These are phyloP conservation scores for Candida ascalaphidarum DNA, from an alignment of 805 yeast species.

Conservation along the genomic window DNA sequence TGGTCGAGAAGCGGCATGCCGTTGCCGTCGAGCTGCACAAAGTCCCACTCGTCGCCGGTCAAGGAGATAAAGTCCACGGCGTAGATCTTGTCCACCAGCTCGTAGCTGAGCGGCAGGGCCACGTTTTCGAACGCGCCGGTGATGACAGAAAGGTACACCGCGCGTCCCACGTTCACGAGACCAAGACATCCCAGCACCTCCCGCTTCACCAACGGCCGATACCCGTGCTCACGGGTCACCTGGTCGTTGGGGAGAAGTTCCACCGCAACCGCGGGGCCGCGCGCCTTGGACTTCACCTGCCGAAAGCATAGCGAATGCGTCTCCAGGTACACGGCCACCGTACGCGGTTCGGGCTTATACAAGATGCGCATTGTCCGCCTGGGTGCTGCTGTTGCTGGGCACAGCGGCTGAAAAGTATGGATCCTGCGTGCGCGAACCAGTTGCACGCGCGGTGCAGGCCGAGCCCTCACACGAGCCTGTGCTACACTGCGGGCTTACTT, in stretches of 20 bases:
- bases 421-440: too few relatives aligned
- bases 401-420: too few relatives aligned
- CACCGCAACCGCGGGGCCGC: conserved; percentile 31
- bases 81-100: conserved; percentile 69
- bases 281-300: not conserved
- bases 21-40: conserved; percentile 53
- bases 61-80: conserved; percentile 85
- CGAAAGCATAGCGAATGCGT: not conserved
- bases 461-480: too few relatives aligned
- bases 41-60: conserved; percentile 72
- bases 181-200: conserved; percentile 70
- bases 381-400: too few relatives aligned
- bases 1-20: conserved; percentile 43
- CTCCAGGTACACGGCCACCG: conserved; percentile 2
- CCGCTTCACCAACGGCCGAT: conserved; percentile 24
- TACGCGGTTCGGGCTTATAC: conserved; percentile 23
- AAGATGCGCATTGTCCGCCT: conserved; percentile 16
- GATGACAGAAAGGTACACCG: conserved; percentile 70
- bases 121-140: conserved; percentile 62
- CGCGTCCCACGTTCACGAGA: conserved; percentile 57
- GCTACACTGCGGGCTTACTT: too few relatives aligned
- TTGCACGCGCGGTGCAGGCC: too few relatives aligned
- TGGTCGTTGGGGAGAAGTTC: conserved; percentile 34
- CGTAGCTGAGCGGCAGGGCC: conserved; percentile 75
- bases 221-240: conserved; percentile 30